Conservation (phyloP, 169 alveolate genomes). For the Plasmodium coatneyi region DNA sequence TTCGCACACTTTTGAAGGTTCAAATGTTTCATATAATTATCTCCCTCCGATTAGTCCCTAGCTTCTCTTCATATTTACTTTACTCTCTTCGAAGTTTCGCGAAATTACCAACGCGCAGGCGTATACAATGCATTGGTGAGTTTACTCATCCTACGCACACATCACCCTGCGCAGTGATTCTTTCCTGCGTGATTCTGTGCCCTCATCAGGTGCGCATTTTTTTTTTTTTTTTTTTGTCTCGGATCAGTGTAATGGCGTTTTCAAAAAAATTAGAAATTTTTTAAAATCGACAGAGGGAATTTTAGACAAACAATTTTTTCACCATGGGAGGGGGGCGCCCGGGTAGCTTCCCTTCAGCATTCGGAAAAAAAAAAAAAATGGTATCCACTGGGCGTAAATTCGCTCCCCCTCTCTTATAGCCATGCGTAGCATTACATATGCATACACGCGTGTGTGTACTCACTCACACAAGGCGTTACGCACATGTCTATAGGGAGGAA, state of each 20-base stretch:
- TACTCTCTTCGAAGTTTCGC: not conserved
- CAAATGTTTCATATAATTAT: not conserved
- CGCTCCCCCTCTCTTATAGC: not conserved
- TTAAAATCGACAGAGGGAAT: not conserved
- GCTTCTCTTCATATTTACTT: not conserved
- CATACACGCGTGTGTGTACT: not conserved
- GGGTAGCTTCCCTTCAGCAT: not conserved
- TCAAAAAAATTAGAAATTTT: not conserved
- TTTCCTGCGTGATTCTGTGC: not conserved
- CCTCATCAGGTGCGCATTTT: not conserved
- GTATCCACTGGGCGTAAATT: not conserved
- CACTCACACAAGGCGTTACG: not conserved
- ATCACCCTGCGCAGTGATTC: not conserved
- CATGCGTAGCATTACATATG: not conserved
- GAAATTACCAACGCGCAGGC: not conserved
- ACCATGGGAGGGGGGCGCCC: not conserved
- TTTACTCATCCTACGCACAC: not conserved
- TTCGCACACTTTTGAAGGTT: not conserved
- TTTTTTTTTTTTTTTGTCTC: conserved; percentile 2
- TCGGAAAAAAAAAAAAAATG: not conserved
- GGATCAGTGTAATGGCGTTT: not conserved
- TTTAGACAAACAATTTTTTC: not conserved
- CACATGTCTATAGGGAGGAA: not conserved
- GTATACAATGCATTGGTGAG: not conserved
- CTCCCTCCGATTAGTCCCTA: not conserved